Conservation (phyloP, 2,329 filamentous ascomycete genomes). For the Cercospora sp. region DNA sequence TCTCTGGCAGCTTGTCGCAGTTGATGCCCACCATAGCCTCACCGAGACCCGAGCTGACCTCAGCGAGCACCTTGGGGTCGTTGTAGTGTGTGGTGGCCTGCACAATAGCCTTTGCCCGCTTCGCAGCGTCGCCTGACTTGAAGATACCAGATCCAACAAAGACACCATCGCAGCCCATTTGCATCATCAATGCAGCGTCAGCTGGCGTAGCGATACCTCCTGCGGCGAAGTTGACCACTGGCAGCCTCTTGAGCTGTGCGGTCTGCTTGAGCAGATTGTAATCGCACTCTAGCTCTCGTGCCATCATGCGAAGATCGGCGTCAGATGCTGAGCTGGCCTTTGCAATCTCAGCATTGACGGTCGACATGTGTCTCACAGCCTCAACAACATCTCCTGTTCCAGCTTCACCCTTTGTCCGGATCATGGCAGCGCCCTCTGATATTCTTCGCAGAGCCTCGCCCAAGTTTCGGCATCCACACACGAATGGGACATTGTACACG, state of each 20-base stretch:
- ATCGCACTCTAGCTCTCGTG: constrained; percentile 78
- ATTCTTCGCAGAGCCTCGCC: constrained; percentile 91
- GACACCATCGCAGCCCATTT: constrained; percentile 94
- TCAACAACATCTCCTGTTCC: constrained; percentile 97
- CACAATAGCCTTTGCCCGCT: constrained; percentile 91
- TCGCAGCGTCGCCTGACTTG: constrained; percentile 87
- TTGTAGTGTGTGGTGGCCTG: constrained; percentile 89
- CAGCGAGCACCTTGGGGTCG: constrained; percentile 80
- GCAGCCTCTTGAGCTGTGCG: constrained; percentile 80
- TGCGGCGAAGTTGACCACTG: constrained; percentile 96
- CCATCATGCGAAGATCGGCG: constrained; percentile 73
- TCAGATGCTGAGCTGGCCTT: constrained; percentile 66
- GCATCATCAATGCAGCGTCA: constrained; percentile 98
- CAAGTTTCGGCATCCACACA: constrained; percentile 92
- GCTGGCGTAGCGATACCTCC: constrained; percentile 99
- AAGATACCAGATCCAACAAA: constrained; percentile 98
- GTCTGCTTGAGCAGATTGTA: constrained; percentile 80
- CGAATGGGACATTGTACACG: constrained; percentile 80
- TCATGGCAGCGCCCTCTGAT: constrained; percentile 94
- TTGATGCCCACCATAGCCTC: constrained; percentile 98
- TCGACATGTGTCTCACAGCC: constrained; percentile 93
- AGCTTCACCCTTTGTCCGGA: constrained; percentile 96
- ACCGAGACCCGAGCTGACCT: constrained; percentile 85
- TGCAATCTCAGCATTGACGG: constrained; percentile 79
- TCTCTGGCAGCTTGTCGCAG: constrained; percentile 71